These are phyloP conservation scores for Orbilia brochopaga DNA, from an alignment of 2,329 filamentous ascomycete species.

Conservation along the genomic window DNA sequence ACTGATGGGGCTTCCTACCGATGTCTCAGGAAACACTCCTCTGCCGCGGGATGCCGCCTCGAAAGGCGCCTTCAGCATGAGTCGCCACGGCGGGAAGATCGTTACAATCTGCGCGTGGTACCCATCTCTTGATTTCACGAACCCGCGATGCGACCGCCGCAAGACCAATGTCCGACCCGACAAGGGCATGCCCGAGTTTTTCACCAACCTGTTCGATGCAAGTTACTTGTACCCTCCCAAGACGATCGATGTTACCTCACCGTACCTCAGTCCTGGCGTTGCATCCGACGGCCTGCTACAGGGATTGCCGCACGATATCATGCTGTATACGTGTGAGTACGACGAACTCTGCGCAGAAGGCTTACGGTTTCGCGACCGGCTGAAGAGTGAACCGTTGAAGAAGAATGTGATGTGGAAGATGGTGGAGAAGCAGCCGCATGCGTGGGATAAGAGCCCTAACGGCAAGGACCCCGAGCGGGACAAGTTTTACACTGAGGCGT, in stretches of 20 bases:
- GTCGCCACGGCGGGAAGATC: constrained; percentile 57
- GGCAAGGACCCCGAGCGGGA: constrained; percentile 63
- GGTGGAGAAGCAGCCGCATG: constrained; percentile 67
- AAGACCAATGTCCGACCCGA: constrained; percentile 65
- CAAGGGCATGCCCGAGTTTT: constrained; percentile 64
- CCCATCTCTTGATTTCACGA: constrained; percentile 68
- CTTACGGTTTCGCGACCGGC: constrained; percentile 67
- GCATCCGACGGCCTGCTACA: constrained; percentile 64
- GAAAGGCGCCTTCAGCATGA: constrained; percentile 45
- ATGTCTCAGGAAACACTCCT: constrained; percentile 14
- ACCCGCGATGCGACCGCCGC: constrained; percentile 65
- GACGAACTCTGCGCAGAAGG: constrained; percentile 70
- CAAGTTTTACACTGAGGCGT: constrained; percentile 65
- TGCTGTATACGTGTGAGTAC: constrained; percentile 69
- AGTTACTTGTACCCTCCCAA: constrained; percentile 66
- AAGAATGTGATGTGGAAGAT: constrained; percentile 68
- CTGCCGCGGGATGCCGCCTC: constrained; percentile 42
- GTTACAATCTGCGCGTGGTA: constrained; percentile 67
- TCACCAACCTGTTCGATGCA: constrained; percentile 70
- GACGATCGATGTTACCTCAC: constrained; percentile 60
- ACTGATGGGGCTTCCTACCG: constrained; percentile 34
- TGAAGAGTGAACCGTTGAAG: constrained; percentile 61
- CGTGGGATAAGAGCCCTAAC: constrained; percentile 72
- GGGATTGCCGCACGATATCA: constrained; percentile 63
- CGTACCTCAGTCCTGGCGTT: constrained; percentile 66